Evolutionary conservation across 2,329 filamentous ascomycete genomes (phyloP).

Genomic region (Fusarium pseudoanthophilum): DNA sequence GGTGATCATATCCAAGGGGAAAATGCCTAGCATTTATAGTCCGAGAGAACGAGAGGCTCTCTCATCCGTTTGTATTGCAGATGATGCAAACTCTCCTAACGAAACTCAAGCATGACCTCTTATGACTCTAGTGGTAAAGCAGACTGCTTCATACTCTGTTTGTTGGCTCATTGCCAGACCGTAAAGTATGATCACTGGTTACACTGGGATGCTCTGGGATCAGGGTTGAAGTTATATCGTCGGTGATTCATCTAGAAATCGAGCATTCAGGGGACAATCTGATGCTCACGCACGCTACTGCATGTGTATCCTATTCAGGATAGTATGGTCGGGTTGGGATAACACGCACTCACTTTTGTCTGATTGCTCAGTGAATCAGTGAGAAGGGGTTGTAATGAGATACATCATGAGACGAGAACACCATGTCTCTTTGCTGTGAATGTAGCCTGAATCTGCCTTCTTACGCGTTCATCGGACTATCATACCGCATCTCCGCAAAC

Average conservation of each 20-base stretch:
- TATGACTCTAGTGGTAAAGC: neutral
- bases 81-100: neutral
- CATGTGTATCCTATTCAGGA: neutral
- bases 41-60: neutral
- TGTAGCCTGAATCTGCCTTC: neutral
- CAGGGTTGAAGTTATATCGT: conserved; percentile 2
- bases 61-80: neutral
- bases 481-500: neutral
- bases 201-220: conserved; percentile 9
- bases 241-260: conserved; percentile 1
- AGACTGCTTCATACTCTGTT: conserved; percentile 8
- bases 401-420: neutral
- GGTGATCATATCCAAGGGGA: neutral
- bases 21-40: conserved; percentile 4
- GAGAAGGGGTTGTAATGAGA: neutral
- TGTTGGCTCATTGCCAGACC: neutral
- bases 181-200: neutral
- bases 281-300: neutral
- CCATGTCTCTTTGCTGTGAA: neutral
- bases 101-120: neutral
- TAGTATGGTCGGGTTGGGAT: neutral
- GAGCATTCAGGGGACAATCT: neutral
- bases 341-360: neutral
- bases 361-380: neutral
- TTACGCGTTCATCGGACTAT: neutral